Base-by-base conservation (phyloP, 768 basidiomycete species). In the Hypholoma fasciculare region DNA sequence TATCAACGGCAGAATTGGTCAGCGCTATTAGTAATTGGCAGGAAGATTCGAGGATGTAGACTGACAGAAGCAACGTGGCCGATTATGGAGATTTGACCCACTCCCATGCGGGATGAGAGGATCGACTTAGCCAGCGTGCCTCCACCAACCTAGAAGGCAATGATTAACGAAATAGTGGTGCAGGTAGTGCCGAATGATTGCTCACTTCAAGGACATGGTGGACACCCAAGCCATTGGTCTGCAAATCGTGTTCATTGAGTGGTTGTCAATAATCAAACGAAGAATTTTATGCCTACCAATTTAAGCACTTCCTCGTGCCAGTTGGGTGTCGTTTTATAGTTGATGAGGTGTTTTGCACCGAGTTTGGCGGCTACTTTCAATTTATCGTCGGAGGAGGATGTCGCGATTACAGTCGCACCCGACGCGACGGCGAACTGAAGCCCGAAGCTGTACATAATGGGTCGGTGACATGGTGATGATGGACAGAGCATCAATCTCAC, bases 331-430 rank as follows among this genome's bases (percentile, higher is more conserved):
- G 69, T 80, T 59, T 77, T 82, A 68, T 89, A 89, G 70, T 89
- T 87, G 72, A 89, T 84, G 19, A 82, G 61, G 56, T 85, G 74
- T 16, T 80, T 77, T 13, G 76, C 80, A 19, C 87, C 85, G 17
- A 86, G 77, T 44, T 76, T 76, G 46, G 74, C 70, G 8, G 78
- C 85, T 27, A 80, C 60, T 58, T 80, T 74, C 14, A 88, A 74
- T 63, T 90, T 90, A 48, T 79, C 76, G 62, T 88, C 85, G 0
- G 84, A 85, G 0, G 86, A 88, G 0, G 87, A 88, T 0, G 87
- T 89, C 26, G 78, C 77, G 61, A 90, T 87, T 57, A 88, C 86
- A 1, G 71, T 80, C 2, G 86, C 87, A 37, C 87, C 87, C 7
- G 82, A 76, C 2, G 84, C 82, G 43, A 85, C 77, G 2, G 87